Evolutionary conservation across 345 rosid species (phyloP), one percentile per base, ranked within the genome.

Genomic region (Brassica nigra): DNA sequence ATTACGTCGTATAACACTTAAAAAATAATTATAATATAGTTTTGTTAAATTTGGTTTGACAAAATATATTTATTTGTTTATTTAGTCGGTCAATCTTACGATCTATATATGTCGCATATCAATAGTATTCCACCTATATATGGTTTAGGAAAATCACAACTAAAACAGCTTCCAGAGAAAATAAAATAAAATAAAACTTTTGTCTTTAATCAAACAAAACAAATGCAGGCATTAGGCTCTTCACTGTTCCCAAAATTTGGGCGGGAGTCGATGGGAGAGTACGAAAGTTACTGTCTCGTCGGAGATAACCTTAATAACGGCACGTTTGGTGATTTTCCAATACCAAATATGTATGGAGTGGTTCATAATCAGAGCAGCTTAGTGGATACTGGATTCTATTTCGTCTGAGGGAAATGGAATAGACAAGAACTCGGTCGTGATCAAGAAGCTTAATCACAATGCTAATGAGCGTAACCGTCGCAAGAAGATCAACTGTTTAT

Each of bases 391-490:
- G 1, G 76, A 39, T 8, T 80, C 72, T 18, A 31, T 63, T 39
- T 80, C 79, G 4, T 80, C 73, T 1, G 73, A 69, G 2, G 72
- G 73, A 29, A 70, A 55, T 64, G 80, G 5, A 4, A 70, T 69
- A 55, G 61, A 54, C 55, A 75, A 64, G 14, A 63, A 70, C 36
- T 44, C 61, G n/a, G 71, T 49, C 0, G 75, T 75, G 71, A n/a
- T 2, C 36, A 80, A 80, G 67, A 89, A 89, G 86, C 87, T 92
- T 28, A 84, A 88, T 69, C 97, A 90, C 88, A 92, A 88, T 62
- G 95, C 97, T 0, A 89, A 85, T 1, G 97, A 90, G 18, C 89
- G 93, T 6, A 83, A 83, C 33, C 90, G 93, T 4, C 86, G 95
- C 27, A 88, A 81, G 86, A 90, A 84, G 77, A 82, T 92, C 30